phyloP scores from a whole-genome alignment of 148 eudicot genomes.

The Rhododendron mucronatum region DNA sequence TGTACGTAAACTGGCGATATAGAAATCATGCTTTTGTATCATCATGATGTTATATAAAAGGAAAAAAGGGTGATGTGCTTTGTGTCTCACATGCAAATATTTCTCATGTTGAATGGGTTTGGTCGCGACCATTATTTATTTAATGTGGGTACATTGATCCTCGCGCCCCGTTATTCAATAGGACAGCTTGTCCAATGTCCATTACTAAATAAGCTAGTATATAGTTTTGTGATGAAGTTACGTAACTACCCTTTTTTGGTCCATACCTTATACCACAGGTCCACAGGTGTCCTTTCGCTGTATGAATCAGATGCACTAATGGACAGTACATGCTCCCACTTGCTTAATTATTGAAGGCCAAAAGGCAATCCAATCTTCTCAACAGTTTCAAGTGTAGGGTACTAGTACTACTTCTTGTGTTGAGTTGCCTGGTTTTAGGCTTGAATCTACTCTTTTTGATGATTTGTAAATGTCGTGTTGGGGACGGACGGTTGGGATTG shows the following conservation, averaged over 20 bases:
- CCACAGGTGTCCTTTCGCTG: not conserved
- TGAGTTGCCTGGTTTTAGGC: too few species aligned
- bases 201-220: not conserved
- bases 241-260: not conserved
- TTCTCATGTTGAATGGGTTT: not conserved
- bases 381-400: not conserved
- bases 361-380: not conserved
- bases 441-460: too few species aligned
- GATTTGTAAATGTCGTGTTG: too few species aligned
- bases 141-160: not conserved
- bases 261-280: not conserved
- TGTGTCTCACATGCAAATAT: not conserved
- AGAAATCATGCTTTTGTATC: not conserved
- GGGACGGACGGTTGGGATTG: too few species aligned
- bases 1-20: not conserved
- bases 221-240: not conserved
- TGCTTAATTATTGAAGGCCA: not conserved
- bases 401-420: too few species aligned
- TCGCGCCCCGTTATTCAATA: not conserved
- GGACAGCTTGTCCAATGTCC: not conserved
- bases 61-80: not conserved
- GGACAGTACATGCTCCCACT: not conserved
- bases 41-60: not conserved
- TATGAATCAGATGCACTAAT: not conserved
- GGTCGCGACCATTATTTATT: not conserved